Conservation (phyloP, 1,139 yeast species). For the Geotrichum candidum region DNA sequence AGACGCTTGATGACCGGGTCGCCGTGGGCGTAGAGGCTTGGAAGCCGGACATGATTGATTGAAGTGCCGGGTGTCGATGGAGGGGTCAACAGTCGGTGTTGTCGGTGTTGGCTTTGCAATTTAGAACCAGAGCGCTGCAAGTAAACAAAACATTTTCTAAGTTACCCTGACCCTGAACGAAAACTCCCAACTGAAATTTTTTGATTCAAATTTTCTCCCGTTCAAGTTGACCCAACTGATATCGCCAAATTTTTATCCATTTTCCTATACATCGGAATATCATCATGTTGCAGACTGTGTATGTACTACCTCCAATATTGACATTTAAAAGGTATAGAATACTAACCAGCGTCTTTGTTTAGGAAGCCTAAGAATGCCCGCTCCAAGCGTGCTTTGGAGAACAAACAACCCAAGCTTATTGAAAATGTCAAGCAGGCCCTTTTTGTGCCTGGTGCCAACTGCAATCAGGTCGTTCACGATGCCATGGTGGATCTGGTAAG, state of each 20-base stretch:
- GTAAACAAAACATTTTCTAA: not conserved
- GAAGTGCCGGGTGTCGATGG: not conserved
- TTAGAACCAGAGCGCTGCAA: not conserved
- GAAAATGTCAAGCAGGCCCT: conserved; percentile 89
- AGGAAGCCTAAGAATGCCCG: conserved; percentile 90
- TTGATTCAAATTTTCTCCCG: not conserved
- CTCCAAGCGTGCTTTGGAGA: conserved; percentile 88
- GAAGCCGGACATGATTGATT: not conserved
- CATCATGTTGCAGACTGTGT: conserved; percentile 8
- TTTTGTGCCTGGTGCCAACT: conserved; percentile 83
- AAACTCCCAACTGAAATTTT: conserved; percentile 11
- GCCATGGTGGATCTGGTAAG: conserved; percentile 68
- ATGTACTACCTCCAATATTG: not conserved
- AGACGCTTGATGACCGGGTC: not conserved
- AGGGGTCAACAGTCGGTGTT: not conserved
- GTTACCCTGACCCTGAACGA: conserved; percentile 7
- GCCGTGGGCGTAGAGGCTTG: not conserved
- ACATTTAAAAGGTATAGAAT: not conserved
- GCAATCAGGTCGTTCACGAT: conserved; percentile 77
- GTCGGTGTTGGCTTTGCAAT: not conserved
- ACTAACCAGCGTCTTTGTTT: not conserved
- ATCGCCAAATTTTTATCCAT: not conserved
- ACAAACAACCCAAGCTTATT: conserved; percentile 77
- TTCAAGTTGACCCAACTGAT: not conserved
- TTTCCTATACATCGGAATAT: not conserved